Conservation (phyloP, 345 rosid species). For the Litchi chinensis region DNA sequence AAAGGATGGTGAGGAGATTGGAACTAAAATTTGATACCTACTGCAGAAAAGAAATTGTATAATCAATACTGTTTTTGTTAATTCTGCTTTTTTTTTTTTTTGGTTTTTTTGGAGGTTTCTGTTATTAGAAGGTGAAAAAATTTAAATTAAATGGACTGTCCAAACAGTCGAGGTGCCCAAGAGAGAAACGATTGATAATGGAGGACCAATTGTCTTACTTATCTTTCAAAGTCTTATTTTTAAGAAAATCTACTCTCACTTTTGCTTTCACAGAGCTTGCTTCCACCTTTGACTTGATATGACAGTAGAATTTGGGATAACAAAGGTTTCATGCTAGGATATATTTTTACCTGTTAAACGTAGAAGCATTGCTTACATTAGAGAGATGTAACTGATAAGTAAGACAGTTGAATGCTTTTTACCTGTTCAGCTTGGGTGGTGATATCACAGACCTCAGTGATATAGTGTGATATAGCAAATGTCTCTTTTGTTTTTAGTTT, state of each 20-base stretch:
- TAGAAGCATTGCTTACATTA: too few relatives aligned
- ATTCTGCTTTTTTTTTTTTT: too few relatives aligned
- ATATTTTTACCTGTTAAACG: too few relatives aligned
- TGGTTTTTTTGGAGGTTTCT: neutral
- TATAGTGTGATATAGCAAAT: neutral
- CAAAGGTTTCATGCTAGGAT: neutral
- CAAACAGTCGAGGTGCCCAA: neutral
- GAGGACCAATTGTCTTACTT: neutral
- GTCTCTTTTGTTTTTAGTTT: neutral
- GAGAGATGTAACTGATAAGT: neutral
- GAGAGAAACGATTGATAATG: neutral
- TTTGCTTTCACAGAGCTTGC: neutral
- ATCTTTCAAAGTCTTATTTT: neutral
- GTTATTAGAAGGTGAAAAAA: neutral
- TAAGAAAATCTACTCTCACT: neutral
- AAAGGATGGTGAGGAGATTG: neutral
- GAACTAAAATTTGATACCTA: neutral
- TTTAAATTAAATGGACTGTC: too few relatives aligned
- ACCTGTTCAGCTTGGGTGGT: neutral
- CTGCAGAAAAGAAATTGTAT: neutral
- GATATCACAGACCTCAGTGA: neutral
- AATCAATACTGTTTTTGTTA: neutral
- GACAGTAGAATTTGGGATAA: neutral
- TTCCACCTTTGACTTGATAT: neutral
- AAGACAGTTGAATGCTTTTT: neutral